A percentile compares a stretch with the other conserved stretches of the same genome.
These are phyloP conservation scores for Gymnopus androsaceus DNA, from an alignment of 1,284 basidiomycete species.

Conservation along the genomic window DNA sequence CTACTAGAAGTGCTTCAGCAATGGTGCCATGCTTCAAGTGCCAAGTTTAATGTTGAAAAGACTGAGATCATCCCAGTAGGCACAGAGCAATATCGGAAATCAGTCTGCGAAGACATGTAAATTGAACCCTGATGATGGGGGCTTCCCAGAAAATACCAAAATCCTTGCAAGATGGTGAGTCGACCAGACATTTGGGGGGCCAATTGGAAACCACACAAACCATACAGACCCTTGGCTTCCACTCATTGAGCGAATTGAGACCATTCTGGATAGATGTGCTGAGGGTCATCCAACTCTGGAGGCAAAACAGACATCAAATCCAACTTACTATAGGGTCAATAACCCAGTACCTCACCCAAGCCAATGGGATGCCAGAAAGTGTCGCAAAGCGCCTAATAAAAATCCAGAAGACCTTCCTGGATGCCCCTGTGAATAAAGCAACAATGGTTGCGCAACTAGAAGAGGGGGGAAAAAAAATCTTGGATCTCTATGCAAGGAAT, in stretches of 20 bases:
- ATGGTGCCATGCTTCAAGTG: conserved; percentile 34
- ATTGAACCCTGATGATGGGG: conserved; percentile 11
- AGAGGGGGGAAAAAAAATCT: conserved; percentile 24
- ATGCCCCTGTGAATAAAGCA: conserved; percentile 9
- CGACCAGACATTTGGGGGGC: not conserved
- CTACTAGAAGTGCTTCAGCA: conserved; percentile 23
- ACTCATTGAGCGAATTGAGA: conserved; percentile 18
- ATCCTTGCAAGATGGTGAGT: conserved; percentile 1
- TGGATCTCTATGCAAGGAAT: conserved; percentile 26
- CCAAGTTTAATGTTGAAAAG: conserved; percentile 36
- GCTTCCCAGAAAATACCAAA: conserved; percentile 27
- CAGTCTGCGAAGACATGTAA: not conserved
- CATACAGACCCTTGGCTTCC: conserved; percentile 18
- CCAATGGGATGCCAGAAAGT: conserved; percentile 26
- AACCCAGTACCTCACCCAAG: conserved; percentile 22
- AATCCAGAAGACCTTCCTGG: conserved; percentile 15
- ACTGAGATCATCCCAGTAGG: conserved; percentile 38
- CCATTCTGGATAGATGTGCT: conserved; percentile 17
- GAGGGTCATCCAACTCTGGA: conserved; percentile 20
- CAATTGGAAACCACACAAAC: conserved; percentile 11
- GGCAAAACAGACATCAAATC: conserved; percentile 19
- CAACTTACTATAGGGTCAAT: conserved; percentile 17
- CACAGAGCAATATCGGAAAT: conserved; percentile 11
- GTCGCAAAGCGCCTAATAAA: conserved; percentile 12
- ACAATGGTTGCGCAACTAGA: not conserved